phyloP scores from a whole-genome alignment of 78 protist species.

The Bigelowiella natans region DNA sequence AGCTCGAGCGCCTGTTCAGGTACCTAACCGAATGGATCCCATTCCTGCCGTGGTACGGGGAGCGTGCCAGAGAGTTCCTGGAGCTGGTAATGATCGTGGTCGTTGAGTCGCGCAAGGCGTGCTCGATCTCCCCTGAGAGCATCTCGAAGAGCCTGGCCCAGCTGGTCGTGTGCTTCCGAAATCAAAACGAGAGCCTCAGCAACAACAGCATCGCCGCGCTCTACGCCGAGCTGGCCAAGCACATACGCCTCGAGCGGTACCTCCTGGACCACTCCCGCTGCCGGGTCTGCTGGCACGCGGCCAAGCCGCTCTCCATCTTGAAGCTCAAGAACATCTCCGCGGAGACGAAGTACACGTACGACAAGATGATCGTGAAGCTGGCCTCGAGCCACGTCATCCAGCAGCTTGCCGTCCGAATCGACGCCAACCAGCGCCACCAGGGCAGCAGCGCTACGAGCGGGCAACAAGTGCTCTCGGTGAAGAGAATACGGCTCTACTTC shows the following conservation, averaged over 20 bases:
- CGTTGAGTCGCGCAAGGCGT: background rate
- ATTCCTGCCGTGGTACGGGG: background rate
- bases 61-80: background rate
- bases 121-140: background rate
- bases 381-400: background rate
- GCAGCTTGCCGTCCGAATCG: background rate
- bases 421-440: background rate
- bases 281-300: background rate
- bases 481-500: background rate
- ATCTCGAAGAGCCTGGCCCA: background rate
- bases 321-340: background rate
- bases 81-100: background rate
- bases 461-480: background rate
- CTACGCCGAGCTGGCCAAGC: background rate
- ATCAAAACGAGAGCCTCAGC: background rate
- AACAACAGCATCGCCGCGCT: background rate
- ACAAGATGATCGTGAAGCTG: background rate
- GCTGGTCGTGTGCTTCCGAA: background rate
- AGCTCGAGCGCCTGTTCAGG: background rate
- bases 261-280: background rate
- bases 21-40: background rate
- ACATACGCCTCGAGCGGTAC: background rate
- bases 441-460: too few species aligned
- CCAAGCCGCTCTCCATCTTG: background rate
- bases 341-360: background rate